phyloP scores from a whole-genome alignment of 371 early-diverging fungal genomes.

The Choanephora cucurbitarum region DNA sequence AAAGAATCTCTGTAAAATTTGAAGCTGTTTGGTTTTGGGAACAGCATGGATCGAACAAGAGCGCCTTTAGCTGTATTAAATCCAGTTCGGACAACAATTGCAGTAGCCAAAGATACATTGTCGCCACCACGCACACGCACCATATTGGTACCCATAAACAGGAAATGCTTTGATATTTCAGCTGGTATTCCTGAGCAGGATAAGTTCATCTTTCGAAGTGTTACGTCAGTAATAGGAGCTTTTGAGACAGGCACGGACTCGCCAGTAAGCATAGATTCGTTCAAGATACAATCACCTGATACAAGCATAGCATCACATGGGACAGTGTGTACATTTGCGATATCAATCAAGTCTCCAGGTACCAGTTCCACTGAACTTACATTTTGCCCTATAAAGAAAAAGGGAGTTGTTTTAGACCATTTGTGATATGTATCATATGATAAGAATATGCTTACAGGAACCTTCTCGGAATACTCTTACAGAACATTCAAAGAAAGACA shows the following conservation, averaged over 20 bases:
- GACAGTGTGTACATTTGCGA: conserved; percentile 69
- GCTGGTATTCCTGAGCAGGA: conserved; percentile 67
- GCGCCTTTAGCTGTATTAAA: conserved; percentile 98
- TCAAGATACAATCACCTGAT: conserved; percentile 97
- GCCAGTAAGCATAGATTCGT: conserved; percentile 99
- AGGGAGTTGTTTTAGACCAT: neutral
- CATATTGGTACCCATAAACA: conserved; percentile 92
- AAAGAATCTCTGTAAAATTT: conserved; percentile 96
- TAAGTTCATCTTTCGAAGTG: conserved; percentile 73
- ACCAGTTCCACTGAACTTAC: conserved; percentile 88
- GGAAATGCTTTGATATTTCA: conserved; percentile 76
- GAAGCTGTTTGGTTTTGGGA: conserved; percentile 93
- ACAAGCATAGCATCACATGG: conserved; percentile 96
- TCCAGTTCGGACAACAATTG: conserved; percentile 91
- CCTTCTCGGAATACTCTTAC: conserved; percentile 75
- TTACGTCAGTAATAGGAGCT: conserved; percentile 68
- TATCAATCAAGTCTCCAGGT: conserved; percentile 94
- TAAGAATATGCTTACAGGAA: conserved; percentile 50
- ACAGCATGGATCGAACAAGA: conserved; percentile 93
- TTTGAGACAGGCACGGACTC: conserved; percentile 80
- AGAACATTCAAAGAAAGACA: conserved; percentile 84
- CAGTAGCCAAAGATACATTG: conserved; percentile 62
- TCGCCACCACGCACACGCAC: conserved; percentile 73
- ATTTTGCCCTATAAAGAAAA: conserved; percentile 45
- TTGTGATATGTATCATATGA: neutral